Base-by-base conservation (phyloP, 2,329 filamentous ascomycete genomes). In the Aspergillus ustus region DNA sequence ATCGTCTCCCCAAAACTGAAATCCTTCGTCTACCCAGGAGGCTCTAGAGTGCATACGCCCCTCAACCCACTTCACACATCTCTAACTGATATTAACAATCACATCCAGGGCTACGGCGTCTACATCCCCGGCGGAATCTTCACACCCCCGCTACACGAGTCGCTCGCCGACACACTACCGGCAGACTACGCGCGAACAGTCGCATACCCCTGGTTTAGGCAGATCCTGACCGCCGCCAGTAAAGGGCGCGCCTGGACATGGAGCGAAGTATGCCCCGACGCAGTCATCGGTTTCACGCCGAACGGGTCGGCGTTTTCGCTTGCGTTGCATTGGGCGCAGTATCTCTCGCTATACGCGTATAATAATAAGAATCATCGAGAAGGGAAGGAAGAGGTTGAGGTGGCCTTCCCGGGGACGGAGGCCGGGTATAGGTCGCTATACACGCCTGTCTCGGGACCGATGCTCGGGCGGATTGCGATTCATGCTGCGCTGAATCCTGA, bases 211-310 rank as follows among this genome's bases (percentile, higher is more conserved):
- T 65, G 65, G 28, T 71, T 69, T 19, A 64, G 67, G 15, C 17
- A 71, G 31, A 58, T 70, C 1, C 69, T 75, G 0, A 53, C 51
- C 7, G 15, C 46, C 45, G 58, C 63, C 19, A 73, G 68, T 62
- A 66, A 66, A 51, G 67, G 55, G 17, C 71, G 67, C 62, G 65
- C 25, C 4, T 78, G 67, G 77, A 78, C 69, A 22, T 76, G 73
- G 71, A 69, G 70, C 2, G 76, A 77, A 58, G 72, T 78, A 28
- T 73, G 72, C 20, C 72, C 71, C 9, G 70, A 74, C 55, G 68
- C 66, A 15, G 70, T 75, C 9, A 51, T 75, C 22, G 73, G 73
- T 0, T 76, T 75, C 50, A 69, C 70, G 2, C 72, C 72, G 0
- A 70, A 70, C 20, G 70, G 66, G 2, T 73, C 72, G 19, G 65